Evolutionary conservation across 352 stramenopile genomes (phyloP).

Genomic region (Pythium coloratum): DNA sequence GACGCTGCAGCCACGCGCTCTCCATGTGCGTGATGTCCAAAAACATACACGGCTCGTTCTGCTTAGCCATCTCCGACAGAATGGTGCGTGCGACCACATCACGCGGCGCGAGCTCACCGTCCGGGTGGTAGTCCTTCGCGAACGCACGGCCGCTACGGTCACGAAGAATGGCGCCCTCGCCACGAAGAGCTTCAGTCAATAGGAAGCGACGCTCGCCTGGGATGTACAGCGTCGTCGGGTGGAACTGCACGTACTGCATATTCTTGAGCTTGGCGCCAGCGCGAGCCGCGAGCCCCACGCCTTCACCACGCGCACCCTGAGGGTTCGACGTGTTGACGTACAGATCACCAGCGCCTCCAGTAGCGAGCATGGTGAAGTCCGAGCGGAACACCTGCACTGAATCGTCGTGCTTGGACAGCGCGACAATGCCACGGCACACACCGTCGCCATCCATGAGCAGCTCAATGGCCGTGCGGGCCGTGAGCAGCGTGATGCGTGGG

Average conservation of each 20-base stretch:
- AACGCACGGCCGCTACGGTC: conserved; percentile 81
- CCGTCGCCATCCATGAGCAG: conserved; percentile 60
- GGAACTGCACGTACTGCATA: conserved; percentile 97
- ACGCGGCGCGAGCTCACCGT: conserved; percentile 90
- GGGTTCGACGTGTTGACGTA: conserved; percentile 97
- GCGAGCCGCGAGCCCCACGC: conserved; percentile 77
- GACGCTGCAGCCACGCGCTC: conserved; percentile 75
- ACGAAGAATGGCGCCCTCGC: conserved; percentile 91
- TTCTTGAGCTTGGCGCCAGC: conserved; percentile 79
- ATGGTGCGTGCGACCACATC: conserved; percentile 94
- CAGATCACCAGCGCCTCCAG: conserved; percentile 90
- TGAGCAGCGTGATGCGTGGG: conserved; percentile 78
- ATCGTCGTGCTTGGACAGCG: conserved; percentile 38
- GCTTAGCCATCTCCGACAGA: conserved; percentile 88
- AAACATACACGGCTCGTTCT: conserved; percentile 82
- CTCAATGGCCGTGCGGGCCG: conserved; percentile 66
- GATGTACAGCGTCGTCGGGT: conserved; percentile 94
- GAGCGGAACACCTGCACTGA: conserved; percentile 63
- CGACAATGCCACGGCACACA: conserved; percentile 59
- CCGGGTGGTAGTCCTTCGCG: conserved; percentile 91
- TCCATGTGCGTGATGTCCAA: conserved; percentile 93
- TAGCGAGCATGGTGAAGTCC: conserved; percentile 89
- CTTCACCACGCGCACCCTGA: conserved; percentile 65
- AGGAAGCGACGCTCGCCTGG: conserved; percentile 90
- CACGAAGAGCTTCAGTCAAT: conserved; percentile 92